These are phyloP conservation scores for Cladosporium sp. DNA, from an alignment of 2,329 filamentous ascomycete genomes.

Conservation along the genomic window DNA sequence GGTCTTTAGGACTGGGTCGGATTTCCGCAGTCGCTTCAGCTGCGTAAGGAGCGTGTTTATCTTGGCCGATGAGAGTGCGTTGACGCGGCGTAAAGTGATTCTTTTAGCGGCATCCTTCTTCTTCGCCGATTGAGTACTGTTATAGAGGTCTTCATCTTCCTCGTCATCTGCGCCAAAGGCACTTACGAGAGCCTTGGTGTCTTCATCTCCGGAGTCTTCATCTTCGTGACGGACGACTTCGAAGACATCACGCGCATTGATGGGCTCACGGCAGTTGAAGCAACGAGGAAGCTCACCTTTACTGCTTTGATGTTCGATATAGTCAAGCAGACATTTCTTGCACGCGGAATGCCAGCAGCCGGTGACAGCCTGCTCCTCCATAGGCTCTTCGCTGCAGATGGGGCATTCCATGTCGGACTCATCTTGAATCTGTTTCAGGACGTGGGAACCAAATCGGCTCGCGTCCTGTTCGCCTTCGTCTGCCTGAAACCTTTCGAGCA, in stretches of 20 bases:
- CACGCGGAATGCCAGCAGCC: constrained; percentile 98
- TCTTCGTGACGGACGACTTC: constrained; percentile 77
- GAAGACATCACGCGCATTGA: constrained; percentile 81
- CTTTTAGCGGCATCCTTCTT: constrained; percentile 1
- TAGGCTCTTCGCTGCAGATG: constrained; percentile 90
- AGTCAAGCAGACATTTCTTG: constrained; percentile 84
- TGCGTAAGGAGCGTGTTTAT: constrained; percentile 72
- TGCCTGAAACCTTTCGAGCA: constrained; percentile 75
- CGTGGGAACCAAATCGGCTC: constrained; percentile 77
- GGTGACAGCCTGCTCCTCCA: constrained; percentile 89
- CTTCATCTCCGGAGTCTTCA: constrained; percentile 30
- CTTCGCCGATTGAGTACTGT: constrained; percentile 28
- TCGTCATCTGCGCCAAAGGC: constrained; percentile 15
- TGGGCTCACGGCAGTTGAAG: constrained; percentile 80
- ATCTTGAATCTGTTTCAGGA: constrained; percentile 82
- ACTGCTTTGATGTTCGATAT: constrained; percentile 78
- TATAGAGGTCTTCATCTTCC: constrained; percentile 29
- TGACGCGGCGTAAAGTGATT: constrained; percentile 56
- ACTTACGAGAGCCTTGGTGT: constrained; percentile 16
- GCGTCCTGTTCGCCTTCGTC: constrained; percentile 52
- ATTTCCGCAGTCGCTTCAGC: constrained; percentile 61
- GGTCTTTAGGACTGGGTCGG: constrained; percentile 63
- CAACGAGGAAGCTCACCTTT: constrained; percentile 72
- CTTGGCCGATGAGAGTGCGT: constrained; percentile 75
- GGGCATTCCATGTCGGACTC: constrained; percentile 87